Percentiles rank a stretch among this genome's conserved stretches.
These are phyloP conservation scores for Coemansia sp. DNA, from an alignment of 192 early-diverging fungal genomes.

Conservation along the genomic window DNA sequence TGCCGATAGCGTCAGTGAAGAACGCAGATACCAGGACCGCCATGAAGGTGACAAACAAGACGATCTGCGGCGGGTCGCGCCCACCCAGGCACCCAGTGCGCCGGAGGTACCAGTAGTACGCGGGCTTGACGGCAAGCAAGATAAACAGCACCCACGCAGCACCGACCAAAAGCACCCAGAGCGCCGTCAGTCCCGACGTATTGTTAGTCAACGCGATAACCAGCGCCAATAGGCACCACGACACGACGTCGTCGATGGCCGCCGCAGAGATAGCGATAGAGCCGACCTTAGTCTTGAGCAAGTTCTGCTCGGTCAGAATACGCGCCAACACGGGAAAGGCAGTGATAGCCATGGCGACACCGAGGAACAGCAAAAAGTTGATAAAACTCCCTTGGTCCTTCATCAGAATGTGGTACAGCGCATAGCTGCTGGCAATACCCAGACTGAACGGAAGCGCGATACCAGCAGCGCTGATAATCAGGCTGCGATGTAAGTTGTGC, in stretches of 20 bases:
- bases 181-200: slow-evolving; percentile 61
- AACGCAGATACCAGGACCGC: slow-evolving; percentile 71
- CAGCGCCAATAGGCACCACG: slow-evolving; percentile 83
- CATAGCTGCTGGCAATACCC: slow-evolving; percentile 71
- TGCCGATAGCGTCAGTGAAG: slow-evolving; percentile 83
- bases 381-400: slow-evolving; percentile 55
- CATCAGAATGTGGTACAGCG: slow-evolving; percentile 62
- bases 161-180: slow-evolving; percentile 79
- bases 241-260: slow-evolving; percentile 81
- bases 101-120: slow-evolving; percentile 41
- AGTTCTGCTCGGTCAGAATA: slow-evolving; percentile 85
- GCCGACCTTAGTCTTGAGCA: slow-evolving; percentile 79
- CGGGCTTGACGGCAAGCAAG: slow-evolving; percentile 64
- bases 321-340: slow-evolving; percentile 95
- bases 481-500: slow-evolving; percentile 54
- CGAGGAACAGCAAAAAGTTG: slow-evolving; percentile 80
- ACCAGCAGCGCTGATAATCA: slow-evolving; percentile 73
- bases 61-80: slow-evolving; percentile 44
- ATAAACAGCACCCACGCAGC: slow-evolving; percentile 73
- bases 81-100: slow-evolving; percentile 37
- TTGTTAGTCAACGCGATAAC: slow-evolving; percentile 87
- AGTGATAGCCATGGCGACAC: slow-evolving; percentile 91
- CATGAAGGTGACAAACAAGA: slow-evolving; percentile 73
- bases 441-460: slow-evolving; percentile 81
- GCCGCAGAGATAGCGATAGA: slow-evolving; percentile 82